A percentile compares a stretch with the other conserved stretches of the same genome.
These are phyloP conservation scores for Alternaria burnsii DNA, from an alignment of 2,329 filamentous ascomycete species.

Conservation along the genomic window DNA sequence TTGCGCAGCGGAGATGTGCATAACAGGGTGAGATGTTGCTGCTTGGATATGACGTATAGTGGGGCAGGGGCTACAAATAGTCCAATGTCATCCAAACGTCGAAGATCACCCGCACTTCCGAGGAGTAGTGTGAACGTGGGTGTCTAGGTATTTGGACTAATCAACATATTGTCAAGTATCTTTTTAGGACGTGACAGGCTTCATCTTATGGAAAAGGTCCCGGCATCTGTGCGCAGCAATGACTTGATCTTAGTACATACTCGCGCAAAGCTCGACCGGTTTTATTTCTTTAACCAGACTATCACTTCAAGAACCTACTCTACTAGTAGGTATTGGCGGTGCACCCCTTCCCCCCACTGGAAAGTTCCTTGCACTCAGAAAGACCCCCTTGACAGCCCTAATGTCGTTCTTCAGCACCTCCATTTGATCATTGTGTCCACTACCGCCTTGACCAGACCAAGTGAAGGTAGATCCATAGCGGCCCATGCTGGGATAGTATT, in stretches of 20 bases:
- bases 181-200: background rate
- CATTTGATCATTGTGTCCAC: slow-evolving; percentile 73
- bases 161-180: background rate
- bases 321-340: slow-evolving; percentile 31
- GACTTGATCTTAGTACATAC: background rate
- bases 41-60: slow-evolving; percentile 30
- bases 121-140: slow-evolving; percentile 1
- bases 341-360: slow-evolving; percentile 49
- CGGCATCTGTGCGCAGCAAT: background rate
- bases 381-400: slow-evolving; percentile 78
- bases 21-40: slow-evolving; percentile 12
- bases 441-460: slow-evolving; percentile 52
- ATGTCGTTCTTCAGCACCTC: slow-evolving; percentile 78
- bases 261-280: background rate
- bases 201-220: background rate
- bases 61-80: slow-evolving; percentile 14
- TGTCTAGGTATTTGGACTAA: background rate
- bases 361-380: slow-evolving; percentile 79
- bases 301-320: slow-evolving; percentile 24
- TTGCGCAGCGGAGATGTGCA: slow-evolving; percentile 4
- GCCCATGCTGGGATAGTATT: slow-evolving; percentile 54
- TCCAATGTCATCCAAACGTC: background rate
- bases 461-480: slow-evolving; percentile 35
- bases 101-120: slow-evolving; percentile 5
- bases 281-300: background rate